Evolutionary conservation across 371 early-diverging fungal species (phyloP).

Genomic region (Circinella umbellata): DNA sequence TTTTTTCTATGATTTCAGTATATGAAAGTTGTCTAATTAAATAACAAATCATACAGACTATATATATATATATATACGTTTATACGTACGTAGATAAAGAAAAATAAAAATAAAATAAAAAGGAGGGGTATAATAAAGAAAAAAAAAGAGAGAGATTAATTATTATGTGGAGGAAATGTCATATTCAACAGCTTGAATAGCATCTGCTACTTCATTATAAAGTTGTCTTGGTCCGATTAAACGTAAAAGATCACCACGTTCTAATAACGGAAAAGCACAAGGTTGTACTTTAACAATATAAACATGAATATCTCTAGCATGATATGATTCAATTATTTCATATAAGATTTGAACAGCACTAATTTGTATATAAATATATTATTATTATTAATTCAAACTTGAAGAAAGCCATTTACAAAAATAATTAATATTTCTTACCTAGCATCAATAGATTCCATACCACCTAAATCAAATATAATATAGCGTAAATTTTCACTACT

Average conservation of each 20-base stretch:
- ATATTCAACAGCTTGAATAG: constrained; percentile 39
- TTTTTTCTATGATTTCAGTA: no score
- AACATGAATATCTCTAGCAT: constrained; percentile 69
- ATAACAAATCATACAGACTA: no score
- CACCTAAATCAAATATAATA: constrained; percentile 85
- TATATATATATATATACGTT: no score
- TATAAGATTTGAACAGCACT: constrained; percentile 83
- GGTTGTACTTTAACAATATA: constrained; percentile 80
- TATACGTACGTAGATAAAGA: no score
- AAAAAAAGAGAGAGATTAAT: background rate
- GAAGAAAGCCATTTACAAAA: no score
- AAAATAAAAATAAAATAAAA: no score
- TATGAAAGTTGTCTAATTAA: no score
- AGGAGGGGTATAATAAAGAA: background rate
- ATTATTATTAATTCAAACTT: no score
- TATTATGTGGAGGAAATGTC: constrained; percentile 20
- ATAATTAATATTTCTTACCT: constrained; percentile 43
- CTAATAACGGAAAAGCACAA: constrained; percentile 61
- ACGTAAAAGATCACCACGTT: constrained; percentile 63
- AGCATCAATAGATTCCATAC: constrained; percentile 84
- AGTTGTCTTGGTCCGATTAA: constrained; percentile 66
- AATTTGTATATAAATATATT: background rate
- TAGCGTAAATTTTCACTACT: constrained; percentile 50
- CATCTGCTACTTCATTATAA: constrained; percentile 32
- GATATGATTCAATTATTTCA: constrained; percentile 81